Evolutionary conservation across 2,329 filamentous ascomycete genomes (phyloP).

Genomic region (Fusarium armeniacum): DNA sequence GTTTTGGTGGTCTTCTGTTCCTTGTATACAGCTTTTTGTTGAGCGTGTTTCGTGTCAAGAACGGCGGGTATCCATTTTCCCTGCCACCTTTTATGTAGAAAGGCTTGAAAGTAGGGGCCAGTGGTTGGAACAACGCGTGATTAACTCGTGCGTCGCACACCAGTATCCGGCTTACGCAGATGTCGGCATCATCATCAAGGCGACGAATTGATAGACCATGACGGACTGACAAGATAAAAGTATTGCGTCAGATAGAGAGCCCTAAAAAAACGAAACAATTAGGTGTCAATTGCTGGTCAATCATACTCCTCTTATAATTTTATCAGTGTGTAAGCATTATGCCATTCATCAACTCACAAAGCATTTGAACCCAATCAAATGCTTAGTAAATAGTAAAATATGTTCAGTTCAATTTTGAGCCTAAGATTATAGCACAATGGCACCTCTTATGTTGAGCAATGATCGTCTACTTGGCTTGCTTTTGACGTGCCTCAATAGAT

Average conservation of each 20-base stretch:
- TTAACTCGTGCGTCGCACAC: neutral
- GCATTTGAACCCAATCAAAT: neutral
- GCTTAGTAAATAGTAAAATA: too few species aligned
- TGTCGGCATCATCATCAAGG: neutral
- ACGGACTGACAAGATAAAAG: neutral
- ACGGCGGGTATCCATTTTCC: conserved; percentile 93
- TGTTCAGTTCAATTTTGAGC: too few species aligned
- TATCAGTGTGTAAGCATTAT: too few species aligned
- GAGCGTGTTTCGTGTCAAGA: conserved; percentile 95
- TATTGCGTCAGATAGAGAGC: neutral
- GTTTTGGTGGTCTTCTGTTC: conserved; percentile 83
- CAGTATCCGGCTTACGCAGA: neutral
- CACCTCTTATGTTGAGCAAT: neutral
- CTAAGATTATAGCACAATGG: neutral
- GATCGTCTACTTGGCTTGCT: neutral
- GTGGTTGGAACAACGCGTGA: neutral
- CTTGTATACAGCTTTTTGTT: conserved; percentile 93
- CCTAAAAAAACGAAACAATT: neutral
- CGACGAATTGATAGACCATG: neutral
- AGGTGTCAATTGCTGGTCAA: neutral
- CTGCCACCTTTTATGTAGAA: conserved; percentile 85
- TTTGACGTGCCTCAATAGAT: neutral
- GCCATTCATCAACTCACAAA: neutral
- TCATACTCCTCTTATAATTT: neutral
- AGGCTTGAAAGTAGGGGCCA: neutral